These are phyloP conservation scores for Ophiocordyceps robertsii DNA, from an alignment of 2,329 filamentous ascomycete species.

Conservation along the genomic window DNA sequence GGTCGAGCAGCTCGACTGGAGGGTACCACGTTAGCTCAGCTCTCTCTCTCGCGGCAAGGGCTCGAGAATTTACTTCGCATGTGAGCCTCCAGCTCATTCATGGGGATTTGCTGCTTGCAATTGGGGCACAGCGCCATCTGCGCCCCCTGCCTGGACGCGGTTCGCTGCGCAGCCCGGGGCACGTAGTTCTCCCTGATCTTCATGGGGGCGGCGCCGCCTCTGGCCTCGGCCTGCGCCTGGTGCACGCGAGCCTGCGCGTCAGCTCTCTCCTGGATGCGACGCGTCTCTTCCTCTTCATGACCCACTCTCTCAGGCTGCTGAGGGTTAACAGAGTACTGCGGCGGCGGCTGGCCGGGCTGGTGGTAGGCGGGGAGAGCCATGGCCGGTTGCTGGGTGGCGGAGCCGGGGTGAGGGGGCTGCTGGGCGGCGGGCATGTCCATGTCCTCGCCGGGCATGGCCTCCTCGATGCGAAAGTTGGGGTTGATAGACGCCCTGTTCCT, in stretches of 20 bases:
- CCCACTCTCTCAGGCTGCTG: slow-evolving; percentile 20
- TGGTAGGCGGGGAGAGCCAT: slow-evolving; percentile 3
- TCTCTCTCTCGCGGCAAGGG: neutral
- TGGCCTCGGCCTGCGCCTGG: slow-evolving; percentile 66
- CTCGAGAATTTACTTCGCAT: slow-evolving; percentile 57
- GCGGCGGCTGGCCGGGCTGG: slow-evolving; percentile 25
- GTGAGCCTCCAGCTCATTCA: slow-evolving; percentile 79
- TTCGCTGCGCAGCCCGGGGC: slow-evolving; percentile 63
- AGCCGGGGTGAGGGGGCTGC: slow-evolving; percentile 9
- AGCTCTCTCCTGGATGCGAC: slow-evolving; percentile 48
- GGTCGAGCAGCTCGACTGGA: slow-evolving; percentile 85
- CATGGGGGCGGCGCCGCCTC: slow-evolving; percentile 55
- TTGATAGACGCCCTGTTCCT: slow-evolving; percentile 82
- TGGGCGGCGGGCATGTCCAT: slow-evolving; percentile 16
- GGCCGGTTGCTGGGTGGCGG: neutral
- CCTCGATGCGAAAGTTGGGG: slow-evolving; percentile 76
- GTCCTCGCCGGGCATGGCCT: slow-evolving; percentile 76
- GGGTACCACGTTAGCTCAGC: neutral
- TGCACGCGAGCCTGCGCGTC: slow-evolving; percentile 52
- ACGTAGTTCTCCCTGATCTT: slow-evolving; percentile 92
- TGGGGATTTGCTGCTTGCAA: slow-evolving; percentile 80
- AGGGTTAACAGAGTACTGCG: slow-evolving; percentile 10
- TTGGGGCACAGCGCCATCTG: slow-evolving; percentile 77
- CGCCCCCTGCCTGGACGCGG: slow-evolving; percentile 49
- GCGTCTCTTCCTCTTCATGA: slow-evolving; percentile 49